Evolutionary conservation across 371 early-diverging fungal genomes (phyloP), one percentile per base, ranked within the genome.

Genomic region (Lichtheimia corymbifera): DNA sequence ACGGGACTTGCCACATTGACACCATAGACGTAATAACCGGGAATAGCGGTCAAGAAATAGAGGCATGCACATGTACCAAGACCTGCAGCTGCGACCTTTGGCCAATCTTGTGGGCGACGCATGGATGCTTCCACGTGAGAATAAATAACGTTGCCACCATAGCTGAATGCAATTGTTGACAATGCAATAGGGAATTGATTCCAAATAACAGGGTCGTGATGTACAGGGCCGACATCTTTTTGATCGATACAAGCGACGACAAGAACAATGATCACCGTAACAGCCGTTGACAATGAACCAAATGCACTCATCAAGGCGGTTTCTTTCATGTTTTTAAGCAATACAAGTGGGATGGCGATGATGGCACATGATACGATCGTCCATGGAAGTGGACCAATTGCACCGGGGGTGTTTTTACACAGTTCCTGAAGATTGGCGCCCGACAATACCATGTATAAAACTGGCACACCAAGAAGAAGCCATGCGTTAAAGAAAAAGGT

Each of bases 1-100:
- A 95, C 86, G 18, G 95, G 95, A 9, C 88, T 88, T 43, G 66
- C 50, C n/a, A 89, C 88, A 11, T 30, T 35, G 43, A 77, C 71
- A 52, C 95, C 97, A 67, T 92, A 96, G 35, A 91, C 84, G 41
- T 84, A 84, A 57, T 96, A 96, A 25, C 93, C 94, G n/a, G 90
- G 79, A 27, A 80, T 77, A 41, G 92, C 91, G 47, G 90, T 89
- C 51, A 89, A 47, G 45, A 92, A 60, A 67, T 96, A 95, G 70
- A 96, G 81, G 30, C 72, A 62, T 9, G 89, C 87, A 62, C 91
- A 89, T n/a, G 91, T 86, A 40, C 75, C 65, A 54, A 89, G 84
- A 41, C 93, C 91, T 42, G 76, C 75, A 14, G 82, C 68, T 30
- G 92, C 73, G 5, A 92, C 89, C 68, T 74, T 82, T 66, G 85